phyloP scores from a whole-genome alignment of 1,284 basidiomycete genomes.

The Anthracocystis setariae region DNA sequence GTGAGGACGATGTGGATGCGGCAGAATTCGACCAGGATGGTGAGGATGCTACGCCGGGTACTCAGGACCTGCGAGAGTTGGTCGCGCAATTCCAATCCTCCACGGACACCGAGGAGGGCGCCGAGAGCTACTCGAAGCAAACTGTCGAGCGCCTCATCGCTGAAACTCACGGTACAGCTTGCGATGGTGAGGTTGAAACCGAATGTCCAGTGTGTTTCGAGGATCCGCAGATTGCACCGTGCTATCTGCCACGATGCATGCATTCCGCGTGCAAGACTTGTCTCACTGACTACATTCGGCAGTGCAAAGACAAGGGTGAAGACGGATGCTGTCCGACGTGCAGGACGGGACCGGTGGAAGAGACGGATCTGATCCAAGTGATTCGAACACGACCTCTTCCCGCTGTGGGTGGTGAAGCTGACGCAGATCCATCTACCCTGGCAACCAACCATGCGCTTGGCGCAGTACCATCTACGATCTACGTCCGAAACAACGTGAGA shows the following conservation, averaged over 20 bases:
- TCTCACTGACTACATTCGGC: slow-evolving; percentile 76
- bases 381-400: slow-evolving; percentile 62
- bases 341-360: slow-evolving; percentile 67
- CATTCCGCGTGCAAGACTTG: slow-evolving; percentile 79
- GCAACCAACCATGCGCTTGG: background rate
- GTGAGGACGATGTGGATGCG: slow-evolving; percentile 11
- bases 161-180: slow-evolving; percentile 24
- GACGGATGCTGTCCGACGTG: slow-evolving; percentile 69
- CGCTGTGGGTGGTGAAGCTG: background rate
- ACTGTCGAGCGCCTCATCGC: slow-evolving; percentile 45
- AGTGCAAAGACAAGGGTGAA: slow-evolving; percentile 76
- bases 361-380: slow-evolving; percentile 73
- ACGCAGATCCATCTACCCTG: background rate
- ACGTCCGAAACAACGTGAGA: slow-evolving; percentile 78
- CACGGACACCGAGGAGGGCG: slow-evolving; percentile 1
- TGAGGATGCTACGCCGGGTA: slow-evolving; percentile 24
- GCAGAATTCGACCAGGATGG: slow-evolving; percentile 19
- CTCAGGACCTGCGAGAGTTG: slow-evolving; percentile 47
- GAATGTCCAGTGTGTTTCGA: slow-evolving; percentile 69
- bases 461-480: slow-evolving; percentile 16
- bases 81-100: slow-evolving; percentile 50
- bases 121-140: slow-evolving; percentile 27
- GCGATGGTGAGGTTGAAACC: slow-evolving; percentile 10
- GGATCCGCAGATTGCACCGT: slow-evolving; percentile 46
- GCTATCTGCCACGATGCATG: slow-evolving; percentile 67